Evolutionary conservation across 495 filamentous ascomycete species (phyloP), one percentile per base, ranked within the genome.

Genomic region (Sabuloglossum arenarium): DNA sequence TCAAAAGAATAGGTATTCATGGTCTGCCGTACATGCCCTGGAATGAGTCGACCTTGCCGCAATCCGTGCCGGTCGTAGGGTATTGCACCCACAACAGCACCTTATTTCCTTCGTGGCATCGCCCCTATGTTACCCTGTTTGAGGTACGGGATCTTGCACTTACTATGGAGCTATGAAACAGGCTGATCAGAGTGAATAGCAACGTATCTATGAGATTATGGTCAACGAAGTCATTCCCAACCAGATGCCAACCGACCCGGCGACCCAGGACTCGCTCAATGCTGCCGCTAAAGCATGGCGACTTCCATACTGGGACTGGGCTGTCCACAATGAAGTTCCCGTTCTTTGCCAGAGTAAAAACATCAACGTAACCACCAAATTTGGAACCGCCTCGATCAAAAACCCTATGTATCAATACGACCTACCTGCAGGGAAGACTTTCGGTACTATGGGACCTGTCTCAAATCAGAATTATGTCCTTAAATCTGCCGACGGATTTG

Each of bases 301-400:
- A n/a, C 70, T 79, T 21, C 80, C 81, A 4, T 85, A 79, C 63
- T 82, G 78, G 79, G 80, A 84, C 59, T 85, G 78, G 79, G 79
- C 80, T 28, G 67, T 69, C 27, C 67, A 77, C 24, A 53, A 50
- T n/a, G 66, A 69, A 0, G 66, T 72, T 54, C 66, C 67, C 57
- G 68, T 73, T 5, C 67, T 78, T 37, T 77, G 79, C 2, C 21
- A 49, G 16, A 75, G 70, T 55, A 61, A 82, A 50, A 67, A 69
- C 6, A 61, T 81, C 19, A 65, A 70, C 24, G 68, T 81, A 6
- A 64, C 70, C 39, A 71, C 74, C 5, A 78, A 79, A 9, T 74
- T 69, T 50, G 78, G 78, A 10, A 60, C 67, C 11, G 71, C 29
- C 3, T 45, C 51, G 12, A 51, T 31, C 63, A 8, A 62, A 64